A percentile compares a stretch with the other conserved stretches of the same genome.
These are phyloP conservation scores for Trypanosoma melophagium DNA, from an alignment of 208 protist genomes.

Conservation along the genomic window DNA sequence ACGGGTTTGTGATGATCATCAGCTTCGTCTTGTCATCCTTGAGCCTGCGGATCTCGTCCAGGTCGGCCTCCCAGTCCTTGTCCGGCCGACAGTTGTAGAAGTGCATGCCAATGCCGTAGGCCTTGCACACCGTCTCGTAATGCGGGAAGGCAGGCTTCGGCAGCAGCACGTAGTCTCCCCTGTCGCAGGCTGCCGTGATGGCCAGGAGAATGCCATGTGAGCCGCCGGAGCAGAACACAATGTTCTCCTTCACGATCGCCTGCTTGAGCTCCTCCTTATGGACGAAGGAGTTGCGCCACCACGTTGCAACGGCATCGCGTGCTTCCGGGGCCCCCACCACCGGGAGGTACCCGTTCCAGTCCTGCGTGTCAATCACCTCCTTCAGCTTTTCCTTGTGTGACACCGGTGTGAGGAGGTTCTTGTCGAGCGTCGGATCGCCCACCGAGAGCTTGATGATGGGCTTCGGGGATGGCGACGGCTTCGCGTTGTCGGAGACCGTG, in stretches of 20 bases:
- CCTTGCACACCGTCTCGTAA: conserved; percentile 85
- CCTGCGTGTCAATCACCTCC: conserved; percentile 29
- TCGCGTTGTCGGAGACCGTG: not conserved
- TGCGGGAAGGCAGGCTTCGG: conserved; percentile 89
- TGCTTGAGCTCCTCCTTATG: not conserved
- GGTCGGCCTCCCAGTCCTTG: conserved; percentile 89
- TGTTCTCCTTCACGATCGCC: conserved; percentile 61
- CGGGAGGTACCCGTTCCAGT: conserved; percentile 54
- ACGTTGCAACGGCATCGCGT: conserved; percentile 49
- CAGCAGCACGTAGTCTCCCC: conserved; percentile 90
- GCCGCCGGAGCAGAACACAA: conserved; percentile 77
- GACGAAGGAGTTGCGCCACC: conserved; percentile 27
- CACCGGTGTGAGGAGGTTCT: conserved; percentile 50
- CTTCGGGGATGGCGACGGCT: not conserved
- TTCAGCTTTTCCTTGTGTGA: conserved; percentile 37
- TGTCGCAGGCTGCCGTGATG: conserved; percentile 69
- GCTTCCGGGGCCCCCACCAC: conserved; percentile 31
- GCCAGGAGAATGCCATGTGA: conserved; percentile 88
- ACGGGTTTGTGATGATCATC: conserved; percentile 95
- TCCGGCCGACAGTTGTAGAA: conserved; percentile 83
- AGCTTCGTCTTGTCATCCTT: conserved; percentile 82
- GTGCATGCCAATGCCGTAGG: conserved; percentile 65
- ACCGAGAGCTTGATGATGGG: conserved; percentile 67
- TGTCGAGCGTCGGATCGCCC: conserved; percentile 51
- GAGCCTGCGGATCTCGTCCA: conserved; percentile 66